phyloP scores from a whole-genome alignment of 805 yeast genomes.

The Kuraishia hungarica region DNA sequence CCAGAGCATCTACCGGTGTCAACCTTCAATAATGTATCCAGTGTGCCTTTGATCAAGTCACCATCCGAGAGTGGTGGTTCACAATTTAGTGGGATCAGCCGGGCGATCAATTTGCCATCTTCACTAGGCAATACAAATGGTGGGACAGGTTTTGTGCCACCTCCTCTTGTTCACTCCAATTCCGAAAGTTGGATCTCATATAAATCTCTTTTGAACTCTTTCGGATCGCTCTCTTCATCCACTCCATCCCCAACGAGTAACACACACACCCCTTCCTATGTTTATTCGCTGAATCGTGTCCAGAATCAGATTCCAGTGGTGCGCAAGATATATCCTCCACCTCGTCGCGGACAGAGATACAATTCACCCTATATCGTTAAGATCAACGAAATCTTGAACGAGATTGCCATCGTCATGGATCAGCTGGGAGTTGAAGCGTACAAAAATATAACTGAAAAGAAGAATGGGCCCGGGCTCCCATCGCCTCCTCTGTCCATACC shows the following conservation, averaged over 20 bases:
- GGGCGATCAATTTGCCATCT: not conserved
- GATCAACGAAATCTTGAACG: not conserved
- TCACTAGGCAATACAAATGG: not conserved
- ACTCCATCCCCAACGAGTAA: too few relatives aligned
- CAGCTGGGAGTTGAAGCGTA: not conserved
- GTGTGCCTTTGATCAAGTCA: not conserved
- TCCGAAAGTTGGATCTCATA: not conserved
- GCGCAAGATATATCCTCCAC: not conserved
- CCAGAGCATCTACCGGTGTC: not conserved
- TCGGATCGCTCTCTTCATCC: not conserved
- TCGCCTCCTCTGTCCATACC: not conserved
- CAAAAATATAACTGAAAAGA: not conserved
- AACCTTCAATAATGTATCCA: not conserved
- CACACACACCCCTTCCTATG: not conserved
- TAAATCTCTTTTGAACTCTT: not conserved
- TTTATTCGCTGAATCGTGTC: not conserved
- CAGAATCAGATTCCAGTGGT: not conserved
- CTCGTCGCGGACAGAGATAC: not conserved
- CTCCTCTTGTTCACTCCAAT: not conserved
- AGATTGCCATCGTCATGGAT: not conserved
- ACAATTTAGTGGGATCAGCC: not conserved
- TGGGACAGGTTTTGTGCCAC: not conserved
- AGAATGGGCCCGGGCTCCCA: not conserved
- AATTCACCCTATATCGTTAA: not conserved
- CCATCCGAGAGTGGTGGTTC: not conserved